phyloP scores from a whole-genome alignment of 106 monocot genomes.

The Apostasia ramifera region DNA sequence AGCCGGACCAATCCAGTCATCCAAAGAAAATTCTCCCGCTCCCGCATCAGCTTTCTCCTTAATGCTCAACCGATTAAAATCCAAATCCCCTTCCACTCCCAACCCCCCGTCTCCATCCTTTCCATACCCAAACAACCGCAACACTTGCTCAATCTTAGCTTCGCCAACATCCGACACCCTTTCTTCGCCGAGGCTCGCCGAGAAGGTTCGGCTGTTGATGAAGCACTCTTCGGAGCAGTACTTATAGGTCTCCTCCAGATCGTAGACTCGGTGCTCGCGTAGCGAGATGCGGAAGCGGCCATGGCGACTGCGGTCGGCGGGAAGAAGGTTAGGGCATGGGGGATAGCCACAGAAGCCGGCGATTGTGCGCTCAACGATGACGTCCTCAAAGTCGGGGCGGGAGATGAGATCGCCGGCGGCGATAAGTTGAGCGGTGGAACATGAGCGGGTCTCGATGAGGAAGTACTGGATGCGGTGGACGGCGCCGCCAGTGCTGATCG shows the following conservation, averaged over 20 bases:
- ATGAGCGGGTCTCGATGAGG: slow-evolving; percentile 42
- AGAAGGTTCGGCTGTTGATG: slow-evolving; percentile 43
- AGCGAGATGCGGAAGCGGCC: slow-evolving; percentile 68
- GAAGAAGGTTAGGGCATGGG: slow-evolving; percentile 30
- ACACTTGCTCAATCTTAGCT: slow-evolving; percentile 17
- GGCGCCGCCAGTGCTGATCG: slow-evolving; percentile 24
- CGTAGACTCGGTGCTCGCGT: slow-evolving; percentile 75
- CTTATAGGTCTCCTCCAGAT: slow-evolving; percentile 59
- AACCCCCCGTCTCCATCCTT: background rate
- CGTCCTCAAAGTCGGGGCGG: slow-evolving; percentile 63
- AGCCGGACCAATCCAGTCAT: slow-evolving; percentile 63
- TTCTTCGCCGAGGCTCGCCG: slow-evolving; percentile 19
- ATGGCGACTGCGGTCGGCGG: slow-evolving; percentile 14
- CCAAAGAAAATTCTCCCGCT: slow-evolving; percentile 29
- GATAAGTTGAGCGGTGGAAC: slow-evolving; percentile 34
- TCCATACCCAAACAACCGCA: slow-evolving; percentile 32
- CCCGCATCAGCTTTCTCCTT: slow-evolving; percentile 40
- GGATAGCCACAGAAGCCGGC: slow-evolving; percentile 68
- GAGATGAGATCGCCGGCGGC: slow-evolving; percentile 56
- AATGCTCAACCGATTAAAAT: slow-evolving; percentile 35
- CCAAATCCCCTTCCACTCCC: slow-evolving; percentile 7
- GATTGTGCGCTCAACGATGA: slow-evolving; percentile 76
- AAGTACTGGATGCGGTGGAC: slow-evolving; percentile 41
- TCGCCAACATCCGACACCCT: slow-evolving; percentile 22
- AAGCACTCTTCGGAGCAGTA: slow-evolving; percentile 73